A percentile compares a stretch with the other conserved stretches of the same genome.
Conservation (phyloP, 2,329 filamentous ascomycete species). For the Cladosporium sp. region DNA sequence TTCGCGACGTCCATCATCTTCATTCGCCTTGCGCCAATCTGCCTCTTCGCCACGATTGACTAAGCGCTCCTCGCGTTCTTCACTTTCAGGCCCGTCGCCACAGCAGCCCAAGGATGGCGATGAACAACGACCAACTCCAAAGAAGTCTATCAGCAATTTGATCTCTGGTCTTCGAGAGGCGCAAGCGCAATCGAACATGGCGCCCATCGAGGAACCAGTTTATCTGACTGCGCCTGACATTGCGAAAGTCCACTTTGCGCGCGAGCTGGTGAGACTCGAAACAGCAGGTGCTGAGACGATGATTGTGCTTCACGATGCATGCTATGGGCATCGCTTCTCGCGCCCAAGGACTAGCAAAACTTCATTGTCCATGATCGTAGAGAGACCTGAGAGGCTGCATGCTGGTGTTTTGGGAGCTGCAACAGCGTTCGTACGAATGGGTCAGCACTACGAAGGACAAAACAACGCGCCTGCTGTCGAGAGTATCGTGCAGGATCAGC, state of each 20-base stretch:
- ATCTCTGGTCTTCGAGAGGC: slow-evolving; percentile 30
- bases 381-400: slow-evolving; percentile 85
- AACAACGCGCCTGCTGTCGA: slow-evolving; percentile 56
- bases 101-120: slow-evolving; percentile 17
- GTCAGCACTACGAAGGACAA: slow-evolving; percentile 71
- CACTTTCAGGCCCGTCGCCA: slow-evolving; percentile 18
- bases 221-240: slow-evolving; percentile 27
- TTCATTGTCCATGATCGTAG: slow-evolving; percentile 76
- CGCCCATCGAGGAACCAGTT: slow-evolving; percentile 30
- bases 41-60: slow-evolving; percentile 19
- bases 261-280: slow-evolving; percentile 61
- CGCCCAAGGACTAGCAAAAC: slow-evolving; percentile 71
- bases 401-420: slow-evolving; percentile 79
- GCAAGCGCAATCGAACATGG: slow-evolving; percentile 27
- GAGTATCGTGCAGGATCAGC: slow-evolving; percentile 50
- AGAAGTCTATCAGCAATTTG: slow-evolving; percentile 31
- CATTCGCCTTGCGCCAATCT: slow-evolving; percentile 8
- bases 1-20: slow-evolving; percentile 4
- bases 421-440: slow-evolving; percentile 84
- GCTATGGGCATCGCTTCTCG: slow-evolving; percentile 90
- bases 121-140: slow-evolving; percentile 27
- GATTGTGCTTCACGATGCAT: slow-evolving; percentile 86
- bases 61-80: slow-evolving; percentile 24
- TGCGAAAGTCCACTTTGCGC: slow-evolving; percentile 57
- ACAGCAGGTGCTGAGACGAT: slow-evolving; percentile 56